A percentile compares a stretch with the other conserved stretches of the same genome.
Conservation (phyloP, 164 flowering plant genomes). For the Liquidambar formosana region DNA sequence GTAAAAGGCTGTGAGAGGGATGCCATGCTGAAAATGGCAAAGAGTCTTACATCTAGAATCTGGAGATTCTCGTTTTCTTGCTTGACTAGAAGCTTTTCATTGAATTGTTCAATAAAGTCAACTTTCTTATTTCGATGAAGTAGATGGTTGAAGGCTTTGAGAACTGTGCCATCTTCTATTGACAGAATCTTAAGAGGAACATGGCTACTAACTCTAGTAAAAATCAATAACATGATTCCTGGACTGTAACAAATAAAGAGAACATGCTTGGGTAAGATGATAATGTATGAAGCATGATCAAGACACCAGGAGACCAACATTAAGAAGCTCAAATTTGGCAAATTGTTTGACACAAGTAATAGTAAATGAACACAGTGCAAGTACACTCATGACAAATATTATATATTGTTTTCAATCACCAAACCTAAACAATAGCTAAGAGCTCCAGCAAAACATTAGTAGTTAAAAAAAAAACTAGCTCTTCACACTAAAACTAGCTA, state of each 20-base stretch:
- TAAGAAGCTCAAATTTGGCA: no score
- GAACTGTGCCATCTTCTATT: constrained; percentile 92
- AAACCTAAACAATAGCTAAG: no score
- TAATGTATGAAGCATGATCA: neutral
- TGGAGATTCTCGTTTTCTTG: constrained; percentile 80
- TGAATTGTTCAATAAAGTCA: constrained; percentile 78
- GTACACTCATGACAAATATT: no score
- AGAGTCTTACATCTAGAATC: constrained; percentile 62
- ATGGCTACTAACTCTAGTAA: constrained; percentile 50
- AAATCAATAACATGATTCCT: constrained; percentile 90
- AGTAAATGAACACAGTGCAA: no score
- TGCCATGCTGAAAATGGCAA: neutral
- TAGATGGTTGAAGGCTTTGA: constrained; percentile 78
- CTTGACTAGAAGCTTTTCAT: constrained; percentile 80
- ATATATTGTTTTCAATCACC: no score
- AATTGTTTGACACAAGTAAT: no score
- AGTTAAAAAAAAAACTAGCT: no score
- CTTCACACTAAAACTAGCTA: no score
- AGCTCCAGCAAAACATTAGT: no score
- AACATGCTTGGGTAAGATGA: constrained; percentile 1
- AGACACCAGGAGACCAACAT: neutral
- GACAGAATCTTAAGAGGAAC: constrained; percentile 88
- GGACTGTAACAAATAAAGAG: constrained; percentile 46
- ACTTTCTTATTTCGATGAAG: constrained; percentile 91
- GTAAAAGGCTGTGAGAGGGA: no score